Evolutionary conservation across 2,329 filamentous ascomycete species (phyloP).

Genomic region (Thermochaetoides dissita): DNA sequence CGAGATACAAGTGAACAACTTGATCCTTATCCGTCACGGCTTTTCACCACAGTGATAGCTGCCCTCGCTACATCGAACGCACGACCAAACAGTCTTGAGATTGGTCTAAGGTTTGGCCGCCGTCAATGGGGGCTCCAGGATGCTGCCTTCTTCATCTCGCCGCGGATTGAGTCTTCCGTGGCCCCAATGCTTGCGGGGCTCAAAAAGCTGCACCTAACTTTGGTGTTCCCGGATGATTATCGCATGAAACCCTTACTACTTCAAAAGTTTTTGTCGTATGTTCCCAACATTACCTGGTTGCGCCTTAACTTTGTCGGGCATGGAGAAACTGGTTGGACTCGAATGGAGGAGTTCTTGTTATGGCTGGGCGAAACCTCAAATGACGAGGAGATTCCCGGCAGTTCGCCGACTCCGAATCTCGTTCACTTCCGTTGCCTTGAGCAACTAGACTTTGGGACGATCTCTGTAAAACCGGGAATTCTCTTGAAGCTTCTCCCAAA

Average conservation of each 20-base stretch:
- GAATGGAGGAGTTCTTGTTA: slow-evolving; percentile 20
- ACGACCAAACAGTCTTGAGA: slow-evolving; percentile 30
- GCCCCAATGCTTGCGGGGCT: slow-evolving; percentile 30
- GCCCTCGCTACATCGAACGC: slow-evolving; percentile 27
- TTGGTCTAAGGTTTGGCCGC: slow-evolving; percentile 25
- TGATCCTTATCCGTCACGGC: slow-evolving; percentile 17
- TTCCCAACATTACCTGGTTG: slow-evolving; percentile 33
- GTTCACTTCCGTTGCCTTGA: slow-evolving; percentile 23
- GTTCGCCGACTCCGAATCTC: slow-evolving; percentile 3
- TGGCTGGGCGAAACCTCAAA: slow-evolving; percentile 21
- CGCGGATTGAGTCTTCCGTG: slow-evolving; percentile 23
- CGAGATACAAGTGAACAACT: neutral
- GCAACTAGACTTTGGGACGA: slow-evolving; percentile 30
- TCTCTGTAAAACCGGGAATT: slow-evolving; percentile 16
- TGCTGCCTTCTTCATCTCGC: slow-evolving; percentile 32
- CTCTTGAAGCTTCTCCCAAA: slow-evolving; percentile 26
- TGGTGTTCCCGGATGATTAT: slow-evolving; percentile 4
- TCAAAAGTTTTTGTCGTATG: slow-evolving; percentile 25
- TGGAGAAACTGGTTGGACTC: slow-evolving; percentile 1
- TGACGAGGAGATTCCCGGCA: too few species aligned
- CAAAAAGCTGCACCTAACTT: slow-evolving; percentile 29
- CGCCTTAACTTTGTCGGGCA: slow-evolving; percentile 33
- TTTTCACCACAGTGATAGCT: slow-evolving; percentile 28
- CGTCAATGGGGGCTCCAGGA: slow-evolving; percentile 19
- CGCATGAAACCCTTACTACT: slow-evolving; percentile 1